A percentile compares a stretch with the other conserved stretches of the same genome.
Evolutionary conservation across 345 rosid species (phyloP).

Genomic region (Hirschfeldia incana): DNA sequence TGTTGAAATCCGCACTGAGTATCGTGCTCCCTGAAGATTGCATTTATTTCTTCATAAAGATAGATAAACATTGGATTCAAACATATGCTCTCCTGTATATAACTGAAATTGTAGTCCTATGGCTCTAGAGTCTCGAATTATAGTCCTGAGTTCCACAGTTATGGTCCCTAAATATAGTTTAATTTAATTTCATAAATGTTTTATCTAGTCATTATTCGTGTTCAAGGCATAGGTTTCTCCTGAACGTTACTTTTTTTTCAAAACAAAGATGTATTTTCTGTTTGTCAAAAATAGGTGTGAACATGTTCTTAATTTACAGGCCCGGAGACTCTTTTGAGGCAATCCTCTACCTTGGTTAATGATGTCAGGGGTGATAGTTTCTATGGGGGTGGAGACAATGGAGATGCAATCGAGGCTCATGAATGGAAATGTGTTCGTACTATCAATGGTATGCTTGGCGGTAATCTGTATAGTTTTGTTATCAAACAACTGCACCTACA

Average conservation of each 20-base stretch:
- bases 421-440: conserved; percentile 93
- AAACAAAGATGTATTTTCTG: conserved; percentile 2
- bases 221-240: conserved; percentile 1
- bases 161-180: not conserved
- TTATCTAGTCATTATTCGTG: conserved; percentile 13
- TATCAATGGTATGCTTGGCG: conserved; percentile 55
- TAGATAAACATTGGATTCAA: not conserved
- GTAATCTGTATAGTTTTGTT: conserved; percentile 11
- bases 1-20: not conserved
- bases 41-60: not conserved
- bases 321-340: conserved; percentile 78
- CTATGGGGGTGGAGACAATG: conserved; percentile 67
- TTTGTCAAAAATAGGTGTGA: not conserved
- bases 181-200: not conserved
- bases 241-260: not conserved
- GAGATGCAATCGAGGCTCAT: conserved; percentile 88
- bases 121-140: not conserved
- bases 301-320: conserved; percentile 52
- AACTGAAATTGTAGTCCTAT: not conserved
- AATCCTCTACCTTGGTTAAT: conserved; percentile 59
- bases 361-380: conserved; percentile 45
- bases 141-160: conserved; percentile 4
- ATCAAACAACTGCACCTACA: conserved; percentile 4
- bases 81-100: not conserved
- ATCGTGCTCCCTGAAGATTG: not conserved